Base-by-base conservation (phyloP, 2,329 filamentous ascomycete species). In the Stemphylium lycopersici region DNA sequence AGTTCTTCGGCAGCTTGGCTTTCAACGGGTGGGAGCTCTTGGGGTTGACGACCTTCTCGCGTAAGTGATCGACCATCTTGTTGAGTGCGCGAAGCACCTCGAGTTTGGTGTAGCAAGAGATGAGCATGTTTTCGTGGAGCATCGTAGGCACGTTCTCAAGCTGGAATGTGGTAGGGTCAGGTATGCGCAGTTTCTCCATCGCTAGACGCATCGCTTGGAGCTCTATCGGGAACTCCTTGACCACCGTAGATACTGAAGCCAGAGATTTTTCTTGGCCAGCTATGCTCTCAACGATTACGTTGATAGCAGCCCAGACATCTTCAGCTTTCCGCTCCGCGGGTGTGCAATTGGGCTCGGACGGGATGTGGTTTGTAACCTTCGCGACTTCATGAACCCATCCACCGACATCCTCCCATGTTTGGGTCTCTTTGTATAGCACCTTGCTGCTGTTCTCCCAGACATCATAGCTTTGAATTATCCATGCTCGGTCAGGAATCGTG, bases 121-220 rank as follows among this genome's bases (percentile, higher is more conserved):
- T 59, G 33, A 72, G 62, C 52, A 61, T 58, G 40, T 60, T 58
- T 41, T 70, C 68, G 47, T 63, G 55, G 56, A 67, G 55, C 58
- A 69, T 56, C 2, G 58, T 49, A 2, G 52, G 46, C 12, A 64
- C 59, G 20, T 64, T 57, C 31, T 55, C 61, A 5, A 45, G 49
- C 11, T 57, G 57, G 13, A 40, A 26, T 22, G 37, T 34, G 11
- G 58, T 59, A 11, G 45, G 10, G 6, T 36, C 36, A 2, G 49
- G 55, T 39, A 52, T 50, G 20, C 51, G 39, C n/a, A 62, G 34
- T 3, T 52, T 52, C 36, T 65, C 57, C 37, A 63, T 56, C 18
- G 46, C 56, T 22, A 46, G 29, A n/a, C 59, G 58, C 18, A 62
- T 56, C 4, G 29, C 32, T n/a, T 24, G 44, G 15, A 64, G 36